Evolutionary conservation across 2,329 filamentous ascomycete genomes (phyloP).

Genomic region (Apiospora rasikravindrae): DNA sequence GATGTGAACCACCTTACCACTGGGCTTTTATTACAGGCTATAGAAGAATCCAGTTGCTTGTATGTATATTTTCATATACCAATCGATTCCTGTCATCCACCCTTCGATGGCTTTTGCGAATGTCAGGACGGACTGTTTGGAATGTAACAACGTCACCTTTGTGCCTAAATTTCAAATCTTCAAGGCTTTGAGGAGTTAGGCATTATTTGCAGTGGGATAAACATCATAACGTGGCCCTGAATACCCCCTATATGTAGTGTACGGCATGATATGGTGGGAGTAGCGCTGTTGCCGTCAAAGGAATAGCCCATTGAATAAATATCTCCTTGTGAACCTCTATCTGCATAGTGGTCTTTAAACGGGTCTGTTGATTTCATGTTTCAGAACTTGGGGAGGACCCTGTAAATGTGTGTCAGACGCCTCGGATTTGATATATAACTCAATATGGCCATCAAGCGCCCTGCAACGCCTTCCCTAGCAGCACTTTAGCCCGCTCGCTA

Average conservation of each 20-base stretch:
- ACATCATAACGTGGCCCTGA: too few relatives aligned
- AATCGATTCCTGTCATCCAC: background rate
- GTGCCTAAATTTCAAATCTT: background rate
- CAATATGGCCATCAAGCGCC: constrained; percentile 24
- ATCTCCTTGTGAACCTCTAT: background rate
- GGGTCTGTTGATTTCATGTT: background rate
- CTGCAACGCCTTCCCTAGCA: constrained; percentile 69
- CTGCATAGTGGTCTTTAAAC: background rate
- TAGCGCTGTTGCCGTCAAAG: too few relatives aligned
- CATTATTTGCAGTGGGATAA: too few relatives aligned
- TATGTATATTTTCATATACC: background rate
- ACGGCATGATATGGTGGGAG: too few relatives aligned
- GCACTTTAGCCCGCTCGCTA: constrained; percentile 63
- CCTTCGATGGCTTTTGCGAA: background rate
- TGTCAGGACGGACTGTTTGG: background rate
- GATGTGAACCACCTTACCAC: background rate
- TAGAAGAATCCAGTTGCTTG: background rate
- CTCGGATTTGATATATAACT: background rate
- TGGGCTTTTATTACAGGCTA: background rate
- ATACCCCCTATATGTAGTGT: too few relatives aligned
- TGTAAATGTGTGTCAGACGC: background rate
- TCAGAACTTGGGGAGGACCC: background rate
- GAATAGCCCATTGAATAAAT: too few relatives aligned
- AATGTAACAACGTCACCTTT: background rate
- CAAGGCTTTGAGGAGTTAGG: background rate